Conservation (phyloP, 106 monocot genomes). For the Acanthochlamys bracteata region DNA sequence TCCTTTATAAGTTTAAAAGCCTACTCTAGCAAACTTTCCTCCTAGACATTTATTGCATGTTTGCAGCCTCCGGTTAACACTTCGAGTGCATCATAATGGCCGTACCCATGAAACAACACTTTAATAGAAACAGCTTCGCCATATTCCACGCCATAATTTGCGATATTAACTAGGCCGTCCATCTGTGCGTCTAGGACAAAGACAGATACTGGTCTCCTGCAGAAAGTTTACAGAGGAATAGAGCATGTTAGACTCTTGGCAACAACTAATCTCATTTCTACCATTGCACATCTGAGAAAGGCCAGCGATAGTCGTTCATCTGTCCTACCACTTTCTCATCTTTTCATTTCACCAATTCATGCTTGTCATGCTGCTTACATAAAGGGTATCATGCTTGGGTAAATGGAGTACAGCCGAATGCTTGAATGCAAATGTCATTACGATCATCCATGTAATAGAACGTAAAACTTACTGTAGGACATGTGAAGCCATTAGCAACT, state of each 20-base stretch:
- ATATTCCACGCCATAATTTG: constrained; percentile 5
- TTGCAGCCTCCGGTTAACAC: neutral
- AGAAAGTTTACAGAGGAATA: neutral
- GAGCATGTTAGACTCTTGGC: neutral
- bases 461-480: constrained; percentile 1
- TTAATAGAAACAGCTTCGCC: neutral
- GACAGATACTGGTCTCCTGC: constrained; percentile 6
- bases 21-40: neutral
- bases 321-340: no score
- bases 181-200: neutral
- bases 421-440: neutral
- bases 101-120: constrained; percentile 7
- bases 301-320: neutral
- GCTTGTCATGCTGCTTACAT: neutral
- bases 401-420: neutral
- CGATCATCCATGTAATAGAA: neutral
- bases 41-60: neutral
- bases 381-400: no score
- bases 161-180: neutral
- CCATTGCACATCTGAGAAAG: neutral
- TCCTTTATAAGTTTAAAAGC: neutral
- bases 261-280: neutral
- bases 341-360: neutral
- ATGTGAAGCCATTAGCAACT: constrained; percentile 8
- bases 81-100: constrained; percentile 8